Evolutionary conservation across 2,329 filamentous ascomycete genomes (phyloP), one percentile per base, ranked within the genome.

Genomic region (Ophiosphaerella herpotricha): DNA sequence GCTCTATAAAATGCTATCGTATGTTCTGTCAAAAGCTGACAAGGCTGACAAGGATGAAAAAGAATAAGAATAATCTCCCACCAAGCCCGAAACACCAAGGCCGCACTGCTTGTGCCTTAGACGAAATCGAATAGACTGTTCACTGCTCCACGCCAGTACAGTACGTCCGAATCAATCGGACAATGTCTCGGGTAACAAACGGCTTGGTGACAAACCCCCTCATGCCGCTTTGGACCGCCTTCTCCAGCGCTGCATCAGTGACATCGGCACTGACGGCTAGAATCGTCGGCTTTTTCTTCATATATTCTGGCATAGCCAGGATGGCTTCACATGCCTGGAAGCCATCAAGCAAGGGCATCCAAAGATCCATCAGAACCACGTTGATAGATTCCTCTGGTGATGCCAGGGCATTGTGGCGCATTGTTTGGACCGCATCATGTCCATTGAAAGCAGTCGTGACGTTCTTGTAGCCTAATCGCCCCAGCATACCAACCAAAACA

Each of bases 291-390:
- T 53, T 61, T 9, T 54, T 48, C 18, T 46, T 49, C 3, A 54
- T n/a, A 32, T 42, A 54, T 21, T 66, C 61, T 37, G 50, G 47
- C 75, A 85, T 79, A 21, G 75, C 72, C 9, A 88, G 71, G 37
- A 90, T 90, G 39, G 78, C 75, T 60, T 82, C 78, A 0, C 86
- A 83, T 2, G 87, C 87, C 64, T 89, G 82, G 57, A 88, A 89
- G 1, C 87, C 87, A 63, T 89, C 86, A 78, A 89, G 85, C 56
- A 85, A 77, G 1, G 87, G 87, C 85, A 90, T 90, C 87, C 87
- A 90, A 8, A 90, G 78, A 69, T 90, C 87, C 87, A 90, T 90
- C 37, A 89, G 73, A 21, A 90, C 78, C 2, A 87, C 79, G 60
- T 88, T 82, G 48, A 89, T 82, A 36, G 72, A 68, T 14, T 66